These are phyloP conservation scores for Auriscalpium microsporum DNA, from an alignment of 768 basidiomycete species.

Conservation along the genomic window DNA sequence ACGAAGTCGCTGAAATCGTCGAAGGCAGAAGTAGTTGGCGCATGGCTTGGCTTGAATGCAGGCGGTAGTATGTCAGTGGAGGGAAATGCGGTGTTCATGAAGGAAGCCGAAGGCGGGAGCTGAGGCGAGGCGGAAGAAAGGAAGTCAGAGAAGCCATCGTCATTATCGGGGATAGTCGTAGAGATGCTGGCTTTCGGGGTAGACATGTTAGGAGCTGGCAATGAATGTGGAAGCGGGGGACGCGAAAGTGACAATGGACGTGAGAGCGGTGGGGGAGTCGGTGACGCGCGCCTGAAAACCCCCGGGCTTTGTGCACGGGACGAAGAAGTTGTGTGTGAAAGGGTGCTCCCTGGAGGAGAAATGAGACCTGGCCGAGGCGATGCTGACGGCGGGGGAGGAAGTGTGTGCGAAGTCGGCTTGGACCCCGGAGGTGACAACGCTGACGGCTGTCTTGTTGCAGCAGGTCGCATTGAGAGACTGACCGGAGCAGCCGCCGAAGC, in stretches of 20 bases:
- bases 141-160: conserved; percentile 49
- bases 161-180: conserved; percentile 4
- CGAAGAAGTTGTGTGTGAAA: neutral
- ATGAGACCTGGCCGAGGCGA: neutral
- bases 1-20: conserved; percentile 45
- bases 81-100: neutral
- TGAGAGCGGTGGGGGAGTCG: neutral
- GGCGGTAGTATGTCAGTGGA: conserved; percentile 6
- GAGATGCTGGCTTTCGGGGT: neutral
- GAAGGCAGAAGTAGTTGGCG: conserved; percentile 18
- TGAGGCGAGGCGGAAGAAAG: conserved; percentile 23
- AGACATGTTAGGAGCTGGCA: neutral
- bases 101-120: conserved; percentile 3
- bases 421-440: neutral
- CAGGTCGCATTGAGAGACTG: too few relatives aligned
- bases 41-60: neutral
- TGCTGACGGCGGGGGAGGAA: neutral
- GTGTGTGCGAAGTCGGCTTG: neutral
- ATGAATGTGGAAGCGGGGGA: neutral
- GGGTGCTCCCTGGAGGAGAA: neutral
- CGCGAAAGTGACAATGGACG: neutral
- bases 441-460: neutral
- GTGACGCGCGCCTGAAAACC: neutral
- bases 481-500: neutral
- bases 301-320: neutral